Evolutionary conservation across 805 yeast genomes (phyloP), one percentile per base, ranked within the genome.

Genomic region (Kazachstania martiniae): DNA sequence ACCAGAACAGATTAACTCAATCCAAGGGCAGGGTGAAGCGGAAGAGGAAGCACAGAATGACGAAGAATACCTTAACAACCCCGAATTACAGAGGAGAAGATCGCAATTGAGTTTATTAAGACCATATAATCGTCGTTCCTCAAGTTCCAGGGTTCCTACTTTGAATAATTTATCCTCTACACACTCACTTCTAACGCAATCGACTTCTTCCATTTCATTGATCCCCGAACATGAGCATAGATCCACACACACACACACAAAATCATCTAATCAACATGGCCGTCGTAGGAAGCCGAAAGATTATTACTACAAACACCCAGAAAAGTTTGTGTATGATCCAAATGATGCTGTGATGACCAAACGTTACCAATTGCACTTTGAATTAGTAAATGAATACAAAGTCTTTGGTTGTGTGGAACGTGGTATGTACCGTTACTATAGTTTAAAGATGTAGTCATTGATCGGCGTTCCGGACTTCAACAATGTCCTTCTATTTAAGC

Each of bases 401-500:
- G 53, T 56, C 8, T 61, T 60, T 47, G 68, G 66, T 3, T 58
- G 61, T 28, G 45, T 59, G n/a, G 68, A 63, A 40, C 51, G 68
- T 25, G 68, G 68, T 8, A 63, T 63, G 49, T 63, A 63, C 35
- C 56, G 65, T 37, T 63, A 63, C 36, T 63, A 63, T 36, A 59
- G 66, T 18, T 43, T 63, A 43, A 62, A 56, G 41, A 55, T 59
- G 44, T 61, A 12, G 18, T 7, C 12, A n/a, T n/a, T n/a, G n/a
- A n/a, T n/a, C n/a, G n/a, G n/a, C n/a, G n/a, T n/a, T n/a, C n/a
- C n/a, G n/a, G n/a, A n/a, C n/a, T n/a, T n/a, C n/a, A n/a, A n/a
- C n/a, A n/a, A n/a, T n/a, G n/a, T n/a, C n/a, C n/a, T n/a, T n/a
- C n/a, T n/a, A n/a, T n/a, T n/a, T n/a, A n/a, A n/a, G n/a, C n/a